Evolutionary conservation across 2,329 filamentous ascomycete genomes (phyloP).

Genomic region (Aspergillus fumigatus): DNA sequence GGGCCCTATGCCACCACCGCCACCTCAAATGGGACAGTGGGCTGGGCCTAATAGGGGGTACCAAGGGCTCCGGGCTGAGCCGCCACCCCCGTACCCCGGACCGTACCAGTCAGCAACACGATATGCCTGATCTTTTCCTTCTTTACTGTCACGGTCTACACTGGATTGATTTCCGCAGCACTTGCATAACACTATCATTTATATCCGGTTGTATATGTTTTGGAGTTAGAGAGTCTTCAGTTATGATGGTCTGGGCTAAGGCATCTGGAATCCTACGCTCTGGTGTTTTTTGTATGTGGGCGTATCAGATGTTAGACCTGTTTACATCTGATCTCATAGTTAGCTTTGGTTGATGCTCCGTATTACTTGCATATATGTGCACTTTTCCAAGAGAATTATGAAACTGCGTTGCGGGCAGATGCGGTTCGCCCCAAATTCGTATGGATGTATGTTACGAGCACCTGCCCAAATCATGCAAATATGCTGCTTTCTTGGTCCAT

Average conservation of each 20-base stretch:
- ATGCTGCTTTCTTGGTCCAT: neutral
- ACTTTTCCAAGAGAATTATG: neutral
- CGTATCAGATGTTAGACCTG: neutral
- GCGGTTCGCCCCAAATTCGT: neutral
- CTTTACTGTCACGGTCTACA: constrained; percentile 1
- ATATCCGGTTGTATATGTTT: neutral
- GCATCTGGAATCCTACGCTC: neutral
- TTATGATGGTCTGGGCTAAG: neutral
- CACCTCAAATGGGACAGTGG: constrained; percentile 19
- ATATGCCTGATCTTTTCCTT: constrained; percentile 20
- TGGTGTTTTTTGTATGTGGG: neutral
- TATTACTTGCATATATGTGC: neutral
- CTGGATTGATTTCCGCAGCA: neutral
- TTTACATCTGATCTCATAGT: neutral
- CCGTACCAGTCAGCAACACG: constrained; percentile 10
- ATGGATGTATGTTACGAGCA: neutral
- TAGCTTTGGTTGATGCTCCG: neutral
- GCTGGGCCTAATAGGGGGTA: constrained; percentile 18
- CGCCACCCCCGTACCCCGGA: constrained; percentile 18
- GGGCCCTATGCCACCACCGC: constrained; percentile 12
- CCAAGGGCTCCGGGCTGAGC: constrained; percentile 17
- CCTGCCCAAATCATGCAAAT: no score
- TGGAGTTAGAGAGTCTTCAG: neutral
- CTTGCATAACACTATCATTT: neutral
- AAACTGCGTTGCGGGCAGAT: neutral